Evolutionary conservation across 1,139 yeast species (phyloP), one percentile per base, ranked within the genome.

Genomic region (Ogataea hybrid): DNA sequence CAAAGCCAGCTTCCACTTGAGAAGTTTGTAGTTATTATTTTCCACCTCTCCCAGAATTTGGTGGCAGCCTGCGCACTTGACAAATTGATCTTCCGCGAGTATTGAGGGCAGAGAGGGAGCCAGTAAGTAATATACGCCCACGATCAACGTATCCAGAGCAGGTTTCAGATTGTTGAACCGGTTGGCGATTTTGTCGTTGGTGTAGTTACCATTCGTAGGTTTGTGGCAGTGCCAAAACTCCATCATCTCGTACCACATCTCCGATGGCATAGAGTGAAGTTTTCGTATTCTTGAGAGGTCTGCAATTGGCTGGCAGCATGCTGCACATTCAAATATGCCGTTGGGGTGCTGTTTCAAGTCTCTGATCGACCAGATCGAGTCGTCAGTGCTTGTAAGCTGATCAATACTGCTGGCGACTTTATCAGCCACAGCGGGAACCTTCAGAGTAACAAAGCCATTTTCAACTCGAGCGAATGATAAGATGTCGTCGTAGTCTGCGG

Each of bases 181-280:
- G 22, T 51, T 40, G 17, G 49, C 39, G n/a, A 54, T 48, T 18
- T 57, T 51, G 23, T 56, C 55, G 21, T 52, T 53, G 17, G 64
- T 58, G 28, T 66, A 61, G 17, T 69, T 68, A 3, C 49, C 51
- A 1, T 40, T 28, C 2, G 46, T 36, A 0, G 98, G 97, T 58
- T 89, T 89, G 60, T 92, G 97, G 59, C 98, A 92, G 61, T 92
- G 97, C 98, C 98, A 92, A 51, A 84, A 85, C 48, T 92, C 97
- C 96, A 92, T 85, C 75, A 92, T 70, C 59, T 92, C 98, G 10
- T 85, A 79, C 98, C 98, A 92, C 42, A 80, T 70, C 55, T 89
- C 97, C 1, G 95, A 84, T 0, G 98, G 98, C 81, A 90, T 75
- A 34, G 87, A 86, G 50, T 69, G 64, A 35, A 83, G 63, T 25